Percentiles rank a stretch among this genome's conserved stretches.
Evolutionary conservation across 345 rosid genomes (phyloP).

Genomic region (Ceriops zippeliana): DNA sequence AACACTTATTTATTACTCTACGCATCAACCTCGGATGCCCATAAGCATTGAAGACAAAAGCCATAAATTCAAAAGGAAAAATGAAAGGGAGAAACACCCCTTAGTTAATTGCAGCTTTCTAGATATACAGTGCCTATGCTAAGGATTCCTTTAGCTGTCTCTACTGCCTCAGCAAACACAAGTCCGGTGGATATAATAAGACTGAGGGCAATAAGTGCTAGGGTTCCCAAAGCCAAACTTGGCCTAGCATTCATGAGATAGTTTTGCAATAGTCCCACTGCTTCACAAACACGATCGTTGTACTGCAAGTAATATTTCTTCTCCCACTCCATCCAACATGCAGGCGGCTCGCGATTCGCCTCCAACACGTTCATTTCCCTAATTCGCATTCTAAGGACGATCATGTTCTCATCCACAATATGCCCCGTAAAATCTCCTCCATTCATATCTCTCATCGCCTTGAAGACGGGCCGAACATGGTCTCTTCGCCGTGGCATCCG

Average conservation of each 20-base stretch:
- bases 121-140: neutral
- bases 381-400: slow-evolving; percentile 37
- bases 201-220: slow-evolving; percentile 9
- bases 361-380: slow-evolving; percentile 36
- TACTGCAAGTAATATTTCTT: slow-evolving; percentile 29
- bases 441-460: neutral
- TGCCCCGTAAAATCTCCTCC: slow-evolving; percentile 15
- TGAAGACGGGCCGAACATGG: neutral
- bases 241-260: slow-evolving; percentile 43
- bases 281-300: slow-evolving; percentile 26
- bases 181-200: slow-evolving; percentile 13
- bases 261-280: slow-evolving; percentile 37
- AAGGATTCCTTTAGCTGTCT: neutral
- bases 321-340: slow-evolving; percentile 53
- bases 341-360: slow-evolving; percentile 28
- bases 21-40: no score
- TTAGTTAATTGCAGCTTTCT: no score
- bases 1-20: no score
- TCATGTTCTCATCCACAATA: slow-evolving; percentile 36
- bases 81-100: no score
- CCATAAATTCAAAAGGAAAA: no score
- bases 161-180: neutral
- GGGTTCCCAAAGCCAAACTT: slow-evolving; percentile 36
- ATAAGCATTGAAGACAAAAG: no score
- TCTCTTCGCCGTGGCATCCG: neutral